A percentile compares a stretch with the other conserved stretches of the same genome.
Evolutionary conservation across 2,329 filamentous ascomycete genomes (phyloP).

Genomic region (Ophiostoma populinum): DNA sequence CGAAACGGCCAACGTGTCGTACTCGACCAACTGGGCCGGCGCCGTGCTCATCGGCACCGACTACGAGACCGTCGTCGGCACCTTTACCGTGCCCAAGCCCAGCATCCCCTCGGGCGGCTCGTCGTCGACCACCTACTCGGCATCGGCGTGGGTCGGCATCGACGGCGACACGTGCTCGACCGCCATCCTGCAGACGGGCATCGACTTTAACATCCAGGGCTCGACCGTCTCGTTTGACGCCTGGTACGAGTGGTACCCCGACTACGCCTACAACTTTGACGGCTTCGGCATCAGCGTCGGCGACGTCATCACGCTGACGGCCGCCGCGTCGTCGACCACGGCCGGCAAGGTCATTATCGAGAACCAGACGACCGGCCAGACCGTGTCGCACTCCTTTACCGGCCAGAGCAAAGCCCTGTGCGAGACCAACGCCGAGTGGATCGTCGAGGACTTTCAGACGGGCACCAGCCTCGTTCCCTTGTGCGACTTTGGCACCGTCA

Average conservation of each 20-base stretch:
- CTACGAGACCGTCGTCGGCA: conserved; percentile 12
- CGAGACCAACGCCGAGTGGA: conserved; percentile 17
- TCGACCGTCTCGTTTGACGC: conserved; percentile 8
- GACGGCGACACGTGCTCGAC: conserved; percentile 16
- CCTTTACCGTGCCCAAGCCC: conserved; percentile 15
- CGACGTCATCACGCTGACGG: conserved; percentile 15
- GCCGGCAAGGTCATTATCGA: conserved; percentile 12
- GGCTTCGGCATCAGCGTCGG: conserved; percentile 15
- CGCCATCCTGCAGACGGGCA: conserved; percentile 16
- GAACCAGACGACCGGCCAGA: conserved; percentile 23
- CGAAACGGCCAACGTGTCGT: conserved; percentile 6
- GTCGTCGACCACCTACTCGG: conserved; percentile 13
- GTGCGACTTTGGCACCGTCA: conserved; percentile 17
- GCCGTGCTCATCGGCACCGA: conserved; percentile 8
- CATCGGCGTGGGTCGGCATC: conserved; percentile 17
- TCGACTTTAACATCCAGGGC: conserved; percentile 12
- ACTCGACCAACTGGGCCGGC: conserved; percentile 26
- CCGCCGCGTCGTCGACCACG: conserved; percentile 20
- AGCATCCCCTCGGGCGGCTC: conserved; percentile 10
- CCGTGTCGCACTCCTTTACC: conserved; percentile 24
- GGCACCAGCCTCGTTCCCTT: conserved; percentile 13
- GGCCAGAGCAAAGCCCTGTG: conserved; percentile 20
- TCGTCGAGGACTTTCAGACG: conserved; percentile 17
- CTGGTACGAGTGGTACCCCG: conserved; percentile 19
- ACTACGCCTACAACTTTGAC: conserved; percentile 15